Evolutionary conservation across 2,329 filamentous ascomycete species (phyloP), one percentile per base, ranked within the genome.

Genomic region (Cadophora gregata): DNA sequence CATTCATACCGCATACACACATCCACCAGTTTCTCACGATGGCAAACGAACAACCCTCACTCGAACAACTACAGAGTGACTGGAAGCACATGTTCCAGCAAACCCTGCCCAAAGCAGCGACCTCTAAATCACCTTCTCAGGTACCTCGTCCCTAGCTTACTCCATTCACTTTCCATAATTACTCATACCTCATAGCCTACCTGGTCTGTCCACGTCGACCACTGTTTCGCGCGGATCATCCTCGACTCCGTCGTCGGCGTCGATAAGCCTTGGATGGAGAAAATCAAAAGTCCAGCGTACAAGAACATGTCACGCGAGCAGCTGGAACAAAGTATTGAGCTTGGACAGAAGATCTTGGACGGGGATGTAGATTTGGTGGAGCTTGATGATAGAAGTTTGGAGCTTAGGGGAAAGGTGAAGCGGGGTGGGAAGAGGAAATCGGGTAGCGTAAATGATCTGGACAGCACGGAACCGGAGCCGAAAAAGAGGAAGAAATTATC

Each of bases 171-270:
- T 24, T 31, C 31, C 47, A n/a, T 14, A 21, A 7, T 51, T 42
- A n/a, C 25, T 45, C 31, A 36, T 24, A 27, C 33, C 62, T 27
- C 14, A n/a, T 33, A 29, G 71, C 45, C 72, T 7, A 70, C 71
- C 29, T 83, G 81, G 81, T 81, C 81, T 1, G 78, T 83, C 4
- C 70, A 76, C 45, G 70, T 79, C 9, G 80, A 82, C 66, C 81
- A 81, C 69, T 82, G 80, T 71, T 82, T 82, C 68, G 80, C 79
- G 4, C 78, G 80, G 10, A 81, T 82, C 48, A 77, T 82, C 6
- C 77, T 83, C 16, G 81, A 83, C 66, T 78, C 78, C 63, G 75
- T 75, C 0, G 70, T 82, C 5, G 76, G 80, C 6, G 68, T 74
- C 27, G 76, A 80, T 51, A 73, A 69, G 21, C 81, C 80, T 5